Evolutionary conservation across 139 green algal genomes (phyloP).

Genomic region (Coelastrella sp.): DNA sequence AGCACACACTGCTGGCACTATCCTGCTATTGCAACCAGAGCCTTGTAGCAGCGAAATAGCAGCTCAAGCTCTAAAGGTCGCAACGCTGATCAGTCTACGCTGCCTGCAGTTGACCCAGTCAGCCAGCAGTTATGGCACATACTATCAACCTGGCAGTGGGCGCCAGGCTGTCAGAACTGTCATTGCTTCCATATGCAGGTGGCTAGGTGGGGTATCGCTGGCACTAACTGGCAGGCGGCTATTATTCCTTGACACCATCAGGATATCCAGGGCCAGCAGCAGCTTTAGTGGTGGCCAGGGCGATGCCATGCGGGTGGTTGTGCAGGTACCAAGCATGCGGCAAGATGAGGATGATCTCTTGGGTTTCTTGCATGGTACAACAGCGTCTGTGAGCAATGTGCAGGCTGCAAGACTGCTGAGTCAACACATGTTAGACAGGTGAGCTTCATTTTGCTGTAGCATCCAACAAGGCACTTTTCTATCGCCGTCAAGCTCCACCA

Average conservation of each 20-base stretch:
- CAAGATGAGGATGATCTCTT: not conserved
- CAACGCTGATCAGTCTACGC: slow-evolving; percentile 27
- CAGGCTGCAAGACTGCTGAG: slow-evolving; percentile 5
- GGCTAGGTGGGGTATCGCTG: not conserved
- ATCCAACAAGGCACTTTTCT: no score
- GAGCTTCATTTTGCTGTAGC: not conserved
- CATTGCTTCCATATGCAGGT: not conserved
- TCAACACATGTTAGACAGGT: slow-evolving; percentile 35
- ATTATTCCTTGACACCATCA: slow-evolving; percentile 4
- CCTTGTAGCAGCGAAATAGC: slow-evolving; percentile 31
- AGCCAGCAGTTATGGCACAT: not conserved
- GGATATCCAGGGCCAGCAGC: slow-evolving; percentile 2
- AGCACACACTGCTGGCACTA: slow-evolving; percentile 4
- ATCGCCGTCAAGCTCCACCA: no score
- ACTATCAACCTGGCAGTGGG: slow-evolving; percentile 13
- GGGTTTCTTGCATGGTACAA: slow-evolving; percentile 30
- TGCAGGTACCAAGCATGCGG: slow-evolving; percentile 31
- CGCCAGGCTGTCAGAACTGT: not conserved
- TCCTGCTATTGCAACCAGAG: slow-evolving; percentile 40
- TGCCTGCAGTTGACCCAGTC: not conserved
- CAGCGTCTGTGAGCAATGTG: slow-evolving; percentile 14
- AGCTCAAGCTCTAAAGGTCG: slow-evolving; percentile 35
- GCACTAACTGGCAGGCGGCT: not conserved
- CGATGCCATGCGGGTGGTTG: slow-evolving; percentile 13
- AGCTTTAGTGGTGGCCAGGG: not conserved